These are phyloP conservation scores for Sporobolomyces pararoseus DNA, from an alignment of 768 basidiomycete genomes.

Conservation along the genomic window DNA sequence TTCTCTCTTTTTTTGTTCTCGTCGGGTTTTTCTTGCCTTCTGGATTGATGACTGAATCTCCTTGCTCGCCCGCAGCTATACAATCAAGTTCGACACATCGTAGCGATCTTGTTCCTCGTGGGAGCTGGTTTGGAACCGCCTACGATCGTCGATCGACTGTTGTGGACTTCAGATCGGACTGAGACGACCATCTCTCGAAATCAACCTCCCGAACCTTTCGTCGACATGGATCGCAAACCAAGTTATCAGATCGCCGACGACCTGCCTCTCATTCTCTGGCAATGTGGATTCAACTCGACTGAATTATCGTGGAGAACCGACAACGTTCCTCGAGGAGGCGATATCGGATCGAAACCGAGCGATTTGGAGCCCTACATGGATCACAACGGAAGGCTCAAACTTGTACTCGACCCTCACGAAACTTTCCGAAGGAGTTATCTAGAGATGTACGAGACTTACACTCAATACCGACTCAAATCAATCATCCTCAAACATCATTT, in stretches of 20 bases:
- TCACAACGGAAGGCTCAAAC: conserved; percentile 20
- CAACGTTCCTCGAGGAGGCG: conserved; percentile 46
- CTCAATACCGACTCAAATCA: conserved; percentile 32
- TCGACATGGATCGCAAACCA: conserved; percentile 62
- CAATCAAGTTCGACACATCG: conserved; percentile 93
- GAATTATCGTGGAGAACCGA: conserved; percentile 71
- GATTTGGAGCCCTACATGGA: conserved; percentile 44
- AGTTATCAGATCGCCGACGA: conserved; percentile 91
- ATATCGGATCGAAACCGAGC: conserved; percentile 16
- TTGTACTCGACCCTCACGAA: conserved; percentile 24
- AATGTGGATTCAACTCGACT: conserved; percentile 67
- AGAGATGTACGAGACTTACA: conserved; percentile 38
- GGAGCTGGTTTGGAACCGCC: conserved; percentile 75
- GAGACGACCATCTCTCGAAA: conserved; percentile 25
- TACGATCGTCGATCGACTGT: conserved; percentile 63
- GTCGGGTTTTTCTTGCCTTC: too few species aligned
- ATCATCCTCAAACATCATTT: conserved; percentile 40
- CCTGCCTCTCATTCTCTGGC: conserved; percentile 86
- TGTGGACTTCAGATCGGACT: conserved; percentile 62
- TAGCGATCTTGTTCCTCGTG: conserved; percentile 83
- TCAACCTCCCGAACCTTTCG: conserved; percentile 5
- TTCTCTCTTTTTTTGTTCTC: too few species aligned
- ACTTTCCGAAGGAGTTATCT: conserved; percentile 34
- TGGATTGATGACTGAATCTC: background rate
- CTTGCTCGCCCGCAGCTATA: conserved; percentile 56